Percentiles rank a stretch among this genome's conserved stretches.
These are phyloP conservation scores for Camelina sativa DNA, from an alignment of 345 rosid species.

Conservation along the genomic window DNA sequence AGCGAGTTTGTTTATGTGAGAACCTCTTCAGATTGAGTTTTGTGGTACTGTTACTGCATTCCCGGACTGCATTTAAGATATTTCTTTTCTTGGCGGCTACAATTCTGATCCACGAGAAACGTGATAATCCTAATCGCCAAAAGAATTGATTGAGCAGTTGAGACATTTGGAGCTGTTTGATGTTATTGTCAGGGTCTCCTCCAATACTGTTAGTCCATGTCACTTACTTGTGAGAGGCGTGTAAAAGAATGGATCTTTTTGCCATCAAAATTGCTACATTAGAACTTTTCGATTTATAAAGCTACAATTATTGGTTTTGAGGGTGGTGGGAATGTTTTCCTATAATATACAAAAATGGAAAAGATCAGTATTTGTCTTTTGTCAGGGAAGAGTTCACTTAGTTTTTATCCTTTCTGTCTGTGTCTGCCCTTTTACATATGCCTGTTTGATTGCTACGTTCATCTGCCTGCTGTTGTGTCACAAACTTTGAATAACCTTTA, in stretches of 20 bases:
- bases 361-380: neutral
- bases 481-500: neutral
- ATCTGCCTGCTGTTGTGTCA: neutral
- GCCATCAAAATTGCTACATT: neutral
- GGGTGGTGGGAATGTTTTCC: neutral
- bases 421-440: neutral
- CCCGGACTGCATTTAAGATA: neutral
- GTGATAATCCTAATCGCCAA: neutral
- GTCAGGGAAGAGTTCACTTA: neutral
- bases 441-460: neutral
- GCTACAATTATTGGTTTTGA: neutral
- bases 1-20: neutral
- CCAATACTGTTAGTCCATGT: neutral
- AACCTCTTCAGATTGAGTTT: neutral
- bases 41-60: conserved; percentile 6
- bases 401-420: neutral
- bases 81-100: neutral
- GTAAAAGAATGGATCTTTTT: neutral
- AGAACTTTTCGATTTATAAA: neutral
- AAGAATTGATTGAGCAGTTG: neutral
- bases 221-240: conserved; percentile 1
- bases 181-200: neutral
- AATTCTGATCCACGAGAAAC: neutral
- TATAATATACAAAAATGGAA: neutral
- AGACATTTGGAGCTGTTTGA: neutral